Evolutionary conservation across 2,329 filamentous ascomycete genomes (phyloP), one percentile per base, ranked within the genome.

Genomic region (Exophiala sideris): DNA sequence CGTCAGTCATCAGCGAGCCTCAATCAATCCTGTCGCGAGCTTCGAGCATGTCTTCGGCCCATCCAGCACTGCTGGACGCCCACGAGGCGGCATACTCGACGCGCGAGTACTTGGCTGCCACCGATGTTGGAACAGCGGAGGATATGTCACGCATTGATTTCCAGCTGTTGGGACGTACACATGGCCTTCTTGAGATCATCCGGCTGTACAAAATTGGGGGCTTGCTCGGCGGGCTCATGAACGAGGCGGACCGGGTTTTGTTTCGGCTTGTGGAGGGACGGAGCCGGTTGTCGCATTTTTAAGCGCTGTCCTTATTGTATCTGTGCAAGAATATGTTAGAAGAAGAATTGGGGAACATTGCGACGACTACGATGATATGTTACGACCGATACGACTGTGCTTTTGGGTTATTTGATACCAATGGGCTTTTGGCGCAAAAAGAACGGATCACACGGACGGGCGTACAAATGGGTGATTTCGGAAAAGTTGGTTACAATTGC

Each of bases 181-280:
- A 58, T 35, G 63, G 65, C 14, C 50, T 71, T n/a, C 61, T 71
- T 10, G 65, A 66, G 42, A 64, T 62, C 34, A 54, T 70, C 34
- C 64, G 67, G n/a, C 48, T 60, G 12, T 57, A 60, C 32, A 64
- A 65, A 46, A 58, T 69, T 41, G 51, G 54, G 32, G 47, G 59
- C 11, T 52, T 62, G 35, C 56, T 67, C 39, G 67, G 67, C n/a
- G 69, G 68, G 6, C 60, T 70, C n/a, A 61, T 70, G 61, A 68
- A 68, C 48, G 67, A 70, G 57, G 68, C 64, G 12, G 65, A 68
- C 46, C 51, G 62, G 42, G 68, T 70, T 10, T 55, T 71, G 47
- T 62, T 58, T 50, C 63, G 66, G 46, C 61, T 70, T 18, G 61
- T 61, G 14, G 66, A 69, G 50, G 60, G 61, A 48, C 56, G 60